Evolutionary conservation across 73 alveolate genomes (phyloP).

Genomic region (Paraurostyla sp.): DNA sequence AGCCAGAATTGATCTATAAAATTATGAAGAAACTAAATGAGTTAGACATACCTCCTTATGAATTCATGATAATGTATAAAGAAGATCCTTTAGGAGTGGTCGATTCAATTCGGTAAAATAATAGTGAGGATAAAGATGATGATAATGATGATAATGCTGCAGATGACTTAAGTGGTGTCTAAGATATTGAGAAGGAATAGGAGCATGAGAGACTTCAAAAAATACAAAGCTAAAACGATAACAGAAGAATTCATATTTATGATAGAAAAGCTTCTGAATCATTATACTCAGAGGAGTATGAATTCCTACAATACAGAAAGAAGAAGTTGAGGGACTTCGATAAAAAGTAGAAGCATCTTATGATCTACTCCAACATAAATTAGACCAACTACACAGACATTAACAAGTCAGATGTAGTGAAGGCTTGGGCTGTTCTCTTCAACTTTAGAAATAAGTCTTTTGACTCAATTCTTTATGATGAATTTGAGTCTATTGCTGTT

Average conservation of each 20-base stretch:
- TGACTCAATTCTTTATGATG: conserved; percentile 63
- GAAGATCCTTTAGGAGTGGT: no score
- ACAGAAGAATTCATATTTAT: neutral
- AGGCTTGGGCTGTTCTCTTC: conserved; percentile 71
- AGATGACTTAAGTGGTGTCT: neutral
- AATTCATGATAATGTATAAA: no score
- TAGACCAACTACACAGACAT: conserved; percentile 47
- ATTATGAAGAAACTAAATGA: no score
- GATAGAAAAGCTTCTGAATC: conserved; percentile 59
- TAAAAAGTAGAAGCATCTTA: conserved; percentile 61
- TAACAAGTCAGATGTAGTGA: conserved; percentile 34
- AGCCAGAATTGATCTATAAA: no score
- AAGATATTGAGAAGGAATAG: no score
- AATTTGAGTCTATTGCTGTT: conserved; percentile 47
- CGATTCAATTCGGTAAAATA: no score
- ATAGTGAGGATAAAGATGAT: no score
- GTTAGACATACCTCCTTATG: no score
- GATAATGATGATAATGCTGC: neutral
- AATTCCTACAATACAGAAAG: conserved; percentile 45
- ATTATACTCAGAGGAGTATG: conserved; percentile 33
- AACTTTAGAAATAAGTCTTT: conserved; percentile 57
- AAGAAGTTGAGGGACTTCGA: conserved; percentile 45
- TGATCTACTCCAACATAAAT: conserved; percentile 52
- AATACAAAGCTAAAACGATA: no score
- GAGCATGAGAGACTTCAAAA: no score